A percentile compares a stretch with the other conserved stretches of the same genome.
phyloP scores from a whole-genome alignment of 352 stramenopile genomes.

The Pythium dissimile region DNA sequence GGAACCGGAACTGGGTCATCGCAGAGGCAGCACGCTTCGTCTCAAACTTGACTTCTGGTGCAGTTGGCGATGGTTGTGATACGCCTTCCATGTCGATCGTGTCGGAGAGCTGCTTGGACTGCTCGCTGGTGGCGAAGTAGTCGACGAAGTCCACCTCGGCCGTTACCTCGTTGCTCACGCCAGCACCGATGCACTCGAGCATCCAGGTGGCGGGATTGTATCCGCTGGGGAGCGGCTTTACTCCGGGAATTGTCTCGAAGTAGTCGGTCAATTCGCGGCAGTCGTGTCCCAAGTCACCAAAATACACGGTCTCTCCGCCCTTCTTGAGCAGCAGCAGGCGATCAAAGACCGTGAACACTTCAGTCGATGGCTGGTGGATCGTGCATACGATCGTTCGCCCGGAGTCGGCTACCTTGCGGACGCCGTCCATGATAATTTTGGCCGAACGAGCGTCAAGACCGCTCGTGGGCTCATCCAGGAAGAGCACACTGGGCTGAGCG shows the following conservation, averaged over 20 bases:
- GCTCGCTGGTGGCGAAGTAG: constrained; percentile 17
- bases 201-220: constrained; percentile 92
- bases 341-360: constrained; percentile 91
- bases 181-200: constrained; percentile 63
- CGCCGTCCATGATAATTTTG: constrained; percentile 83
- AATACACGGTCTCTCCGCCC: constrained; percentile 33
- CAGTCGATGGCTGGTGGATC: constrained; percentile 86
- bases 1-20: constrained; percentile 22
- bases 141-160: constrained; percentile 25
- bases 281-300: constrained; percentile 23
- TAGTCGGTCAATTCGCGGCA: constrained; percentile 36
- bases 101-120: constrained; percentile 1
- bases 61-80: neutral
- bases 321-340: constrained; percentile 74
- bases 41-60: constrained; percentile 16
- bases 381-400: constrained; percentile 86
- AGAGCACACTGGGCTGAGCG: constrained; percentile 54
- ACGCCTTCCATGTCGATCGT: constrained; percentile 21
- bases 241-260: constrained; percentile 45
- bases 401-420: constrained; percentile 82
- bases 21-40: constrained; percentile 15
- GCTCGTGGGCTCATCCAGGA: constrained; percentile 21
- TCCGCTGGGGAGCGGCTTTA: constrained; percentile 27
- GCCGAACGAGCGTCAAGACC: constrained; percentile 86
- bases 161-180: constrained; percentile 26